Conservation (phyloP, 2,329 filamentous ascomycete genomes). For the Coniochaeta hoffmannii region DNA sequence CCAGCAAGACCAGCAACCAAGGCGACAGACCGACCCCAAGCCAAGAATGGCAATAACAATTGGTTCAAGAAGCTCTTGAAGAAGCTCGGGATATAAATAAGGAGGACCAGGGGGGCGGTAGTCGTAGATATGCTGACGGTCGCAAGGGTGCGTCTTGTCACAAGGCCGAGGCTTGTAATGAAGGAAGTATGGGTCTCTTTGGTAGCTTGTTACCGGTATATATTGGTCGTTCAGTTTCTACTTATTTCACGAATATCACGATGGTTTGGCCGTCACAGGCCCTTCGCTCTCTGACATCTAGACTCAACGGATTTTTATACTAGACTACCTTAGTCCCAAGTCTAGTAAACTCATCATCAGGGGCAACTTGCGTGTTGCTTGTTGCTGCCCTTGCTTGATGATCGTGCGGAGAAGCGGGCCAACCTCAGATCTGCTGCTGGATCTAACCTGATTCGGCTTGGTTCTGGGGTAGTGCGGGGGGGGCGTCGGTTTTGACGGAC, state of each 20-base stretch:
- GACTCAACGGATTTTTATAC: neutral
- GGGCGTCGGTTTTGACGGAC: neutral
- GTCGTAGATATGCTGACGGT: neutral
- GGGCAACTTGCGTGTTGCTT: neutral
- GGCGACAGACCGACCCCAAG: constrained; percentile 1
- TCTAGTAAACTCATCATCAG: neutral
- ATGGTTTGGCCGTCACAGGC: neutral
- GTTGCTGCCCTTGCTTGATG: neutral
- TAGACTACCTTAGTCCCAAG: no score
- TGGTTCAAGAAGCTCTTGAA: constrained; percentile 2
- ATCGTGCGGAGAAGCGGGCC: neutral
- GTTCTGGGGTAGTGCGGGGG: neutral
- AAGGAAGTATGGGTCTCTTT: neutral
- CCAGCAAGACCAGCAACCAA: constrained; percentile 3
- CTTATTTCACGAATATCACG: neutral
- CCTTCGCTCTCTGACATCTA: neutral
- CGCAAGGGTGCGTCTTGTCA: neutral
- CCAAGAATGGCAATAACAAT: constrained; percentile 2
- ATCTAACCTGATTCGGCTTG: neutral
- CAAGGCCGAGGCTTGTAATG: neutral
- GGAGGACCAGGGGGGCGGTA: neutral
- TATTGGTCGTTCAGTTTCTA: neutral
- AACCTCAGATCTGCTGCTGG: neutral
- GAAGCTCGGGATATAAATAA: neutral
- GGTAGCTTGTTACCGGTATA: neutral